Evolutionary conservation across 2,329 filamentous ascomycete genomes (phyloP).

Genomic region (Scleromitrula shiraiana): DNA sequence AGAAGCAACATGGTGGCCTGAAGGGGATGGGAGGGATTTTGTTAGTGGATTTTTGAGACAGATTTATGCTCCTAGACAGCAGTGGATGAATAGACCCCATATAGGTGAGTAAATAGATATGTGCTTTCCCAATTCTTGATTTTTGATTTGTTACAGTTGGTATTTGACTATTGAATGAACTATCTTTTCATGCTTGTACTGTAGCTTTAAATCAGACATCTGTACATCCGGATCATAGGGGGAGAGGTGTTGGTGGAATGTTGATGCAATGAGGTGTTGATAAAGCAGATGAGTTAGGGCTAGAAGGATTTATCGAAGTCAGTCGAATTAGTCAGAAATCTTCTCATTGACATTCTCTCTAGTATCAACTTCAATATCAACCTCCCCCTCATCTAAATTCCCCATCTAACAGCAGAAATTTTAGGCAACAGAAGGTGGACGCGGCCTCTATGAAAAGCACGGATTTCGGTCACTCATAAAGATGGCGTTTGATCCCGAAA

Average conservation of each 20-base stretch:
- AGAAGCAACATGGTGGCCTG: conserved; percentile 5
- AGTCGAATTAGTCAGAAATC: not conserved
- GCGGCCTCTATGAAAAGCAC: not conserved
- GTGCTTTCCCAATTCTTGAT: too few species aligned
- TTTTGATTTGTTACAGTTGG: too few species aligned
- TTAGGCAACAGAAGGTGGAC: not conserved
- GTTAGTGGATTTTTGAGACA: conserved; percentile 1
- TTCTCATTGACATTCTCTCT: not conserved
- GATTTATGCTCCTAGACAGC: conserved; percentile 3
- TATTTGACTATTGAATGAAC: too few species aligned
- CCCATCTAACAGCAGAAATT: not conserved
- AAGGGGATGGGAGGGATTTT: conserved; percentile 8
- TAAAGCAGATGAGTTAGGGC: not conserved
- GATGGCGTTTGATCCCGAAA: conserved; percentile 1
- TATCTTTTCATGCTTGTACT: too few species aligned
- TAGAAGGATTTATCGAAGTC: conserved; percentile 1
- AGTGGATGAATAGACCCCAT: conserved; percentile 6
- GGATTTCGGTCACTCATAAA: conserved; percentile 3
- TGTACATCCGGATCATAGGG: conserved; percentile 1
- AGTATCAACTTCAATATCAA: not conserved
- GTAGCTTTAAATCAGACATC: conserved; percentile 4
- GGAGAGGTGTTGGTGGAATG: not conserved
- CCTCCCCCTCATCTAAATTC: not conserved
- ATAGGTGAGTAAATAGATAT: not conserved
- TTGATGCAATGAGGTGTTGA: not conserved